A percentile compares a stretch with the other conserved stretches of the same genome.
phyloP scores from a whole-genome alignment of 495 filamentous ascomycete species.

The Lasiosphaeriaceae sp. region DNA sequence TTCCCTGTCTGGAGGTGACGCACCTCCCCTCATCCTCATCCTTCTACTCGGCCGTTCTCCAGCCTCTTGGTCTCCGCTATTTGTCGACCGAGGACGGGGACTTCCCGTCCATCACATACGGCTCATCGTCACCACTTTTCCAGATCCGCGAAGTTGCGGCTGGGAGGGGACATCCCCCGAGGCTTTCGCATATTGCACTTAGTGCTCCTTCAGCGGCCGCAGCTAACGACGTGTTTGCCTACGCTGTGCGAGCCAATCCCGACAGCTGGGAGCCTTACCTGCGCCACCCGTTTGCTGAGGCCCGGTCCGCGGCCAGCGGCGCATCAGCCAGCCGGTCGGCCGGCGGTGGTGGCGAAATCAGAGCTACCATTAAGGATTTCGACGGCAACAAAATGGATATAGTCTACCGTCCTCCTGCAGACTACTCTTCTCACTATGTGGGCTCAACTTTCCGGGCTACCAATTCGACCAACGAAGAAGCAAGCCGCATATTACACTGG shows the following conservation, averaged over 20 bases:
- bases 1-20: constrained; percentile 56
- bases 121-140: constrained; percentile 33
- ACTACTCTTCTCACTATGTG: constrained; percentile 28
- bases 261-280: constrained; percentile 15
- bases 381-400: constrained; percentile 53
- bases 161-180: constrained; percentile 23
- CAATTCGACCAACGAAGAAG: constrained; percentile 38
- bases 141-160: constrained; percentile 32
- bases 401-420: constrained; percentile 30
- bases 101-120: constrained; percentile 31
- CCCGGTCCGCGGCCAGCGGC: constrained; percentile 14
- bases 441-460: constrained; percentile 31
- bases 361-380: constrained; percentile 39
- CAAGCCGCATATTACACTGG: constrained; percentile 47
- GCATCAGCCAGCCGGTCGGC: constrained; percentile 14
- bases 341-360: constrained; percentile 26
- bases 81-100: constrained; percentile 42
- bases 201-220: constrained; percentile 36
- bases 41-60: constrained; percentile 72
- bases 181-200: constrained; percentile 36
- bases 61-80: constrained; percentile 72
- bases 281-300: constrained; percentile 16
- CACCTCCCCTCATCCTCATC: constrained; percentile 74
- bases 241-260: constrained; percentile 38
- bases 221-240: constrained; percentile 41